Evolutionary conservation across 805 yeast genomes (phyloP).

Genomic region (Lachancea mirantina): DNA sequence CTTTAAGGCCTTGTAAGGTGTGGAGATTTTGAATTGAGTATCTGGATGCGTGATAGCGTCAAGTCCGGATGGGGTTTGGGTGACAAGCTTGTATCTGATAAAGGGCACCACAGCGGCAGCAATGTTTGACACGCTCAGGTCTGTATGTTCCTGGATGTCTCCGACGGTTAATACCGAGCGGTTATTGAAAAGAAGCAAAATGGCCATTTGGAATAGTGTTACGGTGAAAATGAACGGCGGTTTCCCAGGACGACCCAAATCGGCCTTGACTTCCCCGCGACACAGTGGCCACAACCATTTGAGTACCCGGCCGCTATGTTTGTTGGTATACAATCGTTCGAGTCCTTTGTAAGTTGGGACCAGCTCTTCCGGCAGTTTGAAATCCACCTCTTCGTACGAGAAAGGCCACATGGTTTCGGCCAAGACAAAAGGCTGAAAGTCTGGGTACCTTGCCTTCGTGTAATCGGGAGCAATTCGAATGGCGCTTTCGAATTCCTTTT

Average conservation of each 20-base stretch:
- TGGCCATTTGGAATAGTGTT: conserved; percentile 80
- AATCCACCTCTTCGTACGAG: conserved; percentile 35
- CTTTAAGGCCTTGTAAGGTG: conserved; percentile 79
- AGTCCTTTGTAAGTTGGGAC: conserved; percentile 58
- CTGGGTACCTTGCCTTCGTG: conserved; percentile 31
- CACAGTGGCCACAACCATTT: conserved; percentile 96
- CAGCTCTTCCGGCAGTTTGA: conserved; percentile 63
- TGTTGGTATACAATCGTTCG: conserved; percentile 57
- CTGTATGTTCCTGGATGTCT: conserved; percentile 60
- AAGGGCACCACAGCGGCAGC: conserved; percentile 75
- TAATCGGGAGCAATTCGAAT: conserved; percentile 27
- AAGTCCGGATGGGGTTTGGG: conserved; percentile 56
- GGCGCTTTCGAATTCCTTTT: conserved; percentile 35
- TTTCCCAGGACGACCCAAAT: conserved; percentile 70
- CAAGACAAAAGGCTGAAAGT: conserved; percentile 67
- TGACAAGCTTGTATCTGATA: conserved; percentile 66
- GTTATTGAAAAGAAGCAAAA: conserved; percentile 76
- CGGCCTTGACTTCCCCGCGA: conserved; percentile 85
- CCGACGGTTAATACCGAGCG: conserved; percentile 39
- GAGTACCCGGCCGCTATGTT: conserved; percentile 81
- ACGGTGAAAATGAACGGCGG: conserved; percentile 77
- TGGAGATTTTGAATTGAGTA: conserved; percentile 62
- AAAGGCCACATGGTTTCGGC: conserved; percentile 90
- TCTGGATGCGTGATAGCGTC: conserved; percentile 45
- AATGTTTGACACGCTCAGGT: conserved; percentile 55